Conservation (phyloP, 371 early-diverging fungal genomes). For the Dinochytrium kinnereticum region DNA sequence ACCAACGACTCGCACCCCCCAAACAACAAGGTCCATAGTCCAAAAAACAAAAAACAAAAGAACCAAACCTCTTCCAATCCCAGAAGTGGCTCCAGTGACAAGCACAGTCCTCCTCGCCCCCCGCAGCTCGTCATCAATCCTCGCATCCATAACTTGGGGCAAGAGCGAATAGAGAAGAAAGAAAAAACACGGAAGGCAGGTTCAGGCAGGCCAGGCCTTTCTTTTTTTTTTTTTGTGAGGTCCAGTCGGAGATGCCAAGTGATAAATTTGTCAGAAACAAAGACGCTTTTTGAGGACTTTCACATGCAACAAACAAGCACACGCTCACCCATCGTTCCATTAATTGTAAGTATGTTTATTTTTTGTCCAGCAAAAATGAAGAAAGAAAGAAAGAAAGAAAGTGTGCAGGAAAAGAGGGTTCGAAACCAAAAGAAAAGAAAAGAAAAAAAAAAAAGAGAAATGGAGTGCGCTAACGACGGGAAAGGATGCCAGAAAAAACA, state of each 20-base stretch:
- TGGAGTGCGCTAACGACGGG: neutral
- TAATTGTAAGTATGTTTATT: neutral
- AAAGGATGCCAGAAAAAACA: neutral
- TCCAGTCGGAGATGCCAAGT: too few species aligned
- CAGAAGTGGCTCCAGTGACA: neutral
- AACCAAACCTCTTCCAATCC: neutral
- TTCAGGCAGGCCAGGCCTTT: too few species aligned
- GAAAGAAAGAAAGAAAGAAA: neutral
- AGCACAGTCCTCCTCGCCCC: neutral
- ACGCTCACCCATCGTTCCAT: neutral
- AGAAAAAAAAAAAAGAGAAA: neutral
- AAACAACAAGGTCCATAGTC: neutral
- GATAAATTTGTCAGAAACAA: too few species aligned
- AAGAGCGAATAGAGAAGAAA: neutral
- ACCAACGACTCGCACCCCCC: neutral
- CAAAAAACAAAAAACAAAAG: too few species aligned
- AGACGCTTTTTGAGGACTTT: too few species aligned
- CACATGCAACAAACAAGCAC: too few species aligned
- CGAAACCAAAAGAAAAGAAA: neutral
- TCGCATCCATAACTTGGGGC: neutral
- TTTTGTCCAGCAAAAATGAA: neutral
- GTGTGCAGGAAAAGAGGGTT: neutral
- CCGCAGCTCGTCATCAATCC: neutral
- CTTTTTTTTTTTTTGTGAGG: too few species aligned
- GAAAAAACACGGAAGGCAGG: too few species aligned